Evolutionary conservation across 768 basidiomycete species (phyloP), one percentile per base, ranked within the genome.

Genomic region (Collybia sp.): DNA sequence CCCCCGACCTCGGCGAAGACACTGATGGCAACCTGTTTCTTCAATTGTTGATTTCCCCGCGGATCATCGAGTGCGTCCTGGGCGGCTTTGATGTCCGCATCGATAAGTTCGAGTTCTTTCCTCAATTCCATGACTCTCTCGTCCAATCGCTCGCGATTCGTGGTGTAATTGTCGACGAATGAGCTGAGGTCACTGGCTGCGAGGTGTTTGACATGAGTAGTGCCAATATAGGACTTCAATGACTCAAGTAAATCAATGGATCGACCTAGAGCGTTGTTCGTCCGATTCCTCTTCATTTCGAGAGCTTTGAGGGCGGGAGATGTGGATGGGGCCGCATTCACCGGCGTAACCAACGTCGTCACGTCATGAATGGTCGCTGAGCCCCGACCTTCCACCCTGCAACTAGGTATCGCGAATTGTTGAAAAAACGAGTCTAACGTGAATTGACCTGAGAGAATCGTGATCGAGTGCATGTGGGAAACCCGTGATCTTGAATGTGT

Each of bases 341-440:
- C 38, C 47, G 45, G 50, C 3, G 45, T 44, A 1, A 30, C 39
- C 0, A 50, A 49, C 25, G 52, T 48, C 4, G 55, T 46, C 1
- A 57, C 55, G 16, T 56, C 57, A 16, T 58, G 57, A 16, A 58
- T 58, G 0, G 54, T 58, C 12, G 57, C 54, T 31, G 50, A 46
- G 5, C 57, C 57, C 12, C 52, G 54, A 32, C 52, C 57, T 41
- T 58, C 54, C 25, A 58, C 55, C 30, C 57, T 58, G 25, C 17
- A n/a, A n/a, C 6, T 10, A 10, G n/a, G 10, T 37, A 37, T n/a
- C 6, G 11, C 17, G 10, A n/a, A 37, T n/a, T 3, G 10, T 37
- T 18, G 35, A 18, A 34, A 34, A 10, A 37, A 3, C 13, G 10
- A n/a, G 35, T 11, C 13, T n/a, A 0, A 50, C 6, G 10, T 37